Base-by-base conservation (phyloP, 192 early-diverging fungal genomes). In the Mortierella hygrophila region DNA sequence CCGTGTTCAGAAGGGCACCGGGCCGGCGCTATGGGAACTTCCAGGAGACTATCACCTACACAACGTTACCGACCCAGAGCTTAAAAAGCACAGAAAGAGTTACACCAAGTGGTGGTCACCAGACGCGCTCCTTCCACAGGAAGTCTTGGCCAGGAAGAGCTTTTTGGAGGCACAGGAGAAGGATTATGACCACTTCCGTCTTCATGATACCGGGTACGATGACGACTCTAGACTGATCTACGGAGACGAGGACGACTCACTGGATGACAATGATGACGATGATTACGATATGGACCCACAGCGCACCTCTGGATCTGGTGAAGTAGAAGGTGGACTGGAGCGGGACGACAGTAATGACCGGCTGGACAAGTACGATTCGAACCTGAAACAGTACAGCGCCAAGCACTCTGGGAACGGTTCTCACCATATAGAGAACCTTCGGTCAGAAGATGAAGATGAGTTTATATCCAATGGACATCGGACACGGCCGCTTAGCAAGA, bases 41-140 rank as follows among this genome's bases (percentile, higher is more conserved):
- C 83, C 89, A 6, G 94, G 90, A 7, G 96, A 97, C 79, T 95
- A 93, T 71, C 93, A 94, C 80, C 82, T 97, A 46, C 97, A 98
- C 76, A 94, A 96, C 69, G 80, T 79, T 38, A 89, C 72, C 9
- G 80, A 80, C n/a, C 77, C 78, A 37, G 78, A 82, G 35, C 40
- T 80, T 6, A 78, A 74, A 71, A 77, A 75, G 57, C 65, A 79
- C 21, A 46, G 81, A 29, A 88, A 83, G 74, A 95, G 94, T 72
- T 95, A 95, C 86, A 90, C 87, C 35, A 68, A 91, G 46, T 95
- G 94, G 94, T 95, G 89, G 82, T 89, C 90, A 7, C 83, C 88
- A 18, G 88, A 94, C 13, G 86, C 82, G 6, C 63, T 94, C 0
- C 38, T 83, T 6, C 76, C 77, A 4, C 82, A 89, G 69, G 88